Percentiles rank a stretch among this genome's conserved stretches.
Evolutionary conservation across 1,139 yeast genomes (phyloP).

Genomic region (Scheffersomyces lignicola): DNA sequence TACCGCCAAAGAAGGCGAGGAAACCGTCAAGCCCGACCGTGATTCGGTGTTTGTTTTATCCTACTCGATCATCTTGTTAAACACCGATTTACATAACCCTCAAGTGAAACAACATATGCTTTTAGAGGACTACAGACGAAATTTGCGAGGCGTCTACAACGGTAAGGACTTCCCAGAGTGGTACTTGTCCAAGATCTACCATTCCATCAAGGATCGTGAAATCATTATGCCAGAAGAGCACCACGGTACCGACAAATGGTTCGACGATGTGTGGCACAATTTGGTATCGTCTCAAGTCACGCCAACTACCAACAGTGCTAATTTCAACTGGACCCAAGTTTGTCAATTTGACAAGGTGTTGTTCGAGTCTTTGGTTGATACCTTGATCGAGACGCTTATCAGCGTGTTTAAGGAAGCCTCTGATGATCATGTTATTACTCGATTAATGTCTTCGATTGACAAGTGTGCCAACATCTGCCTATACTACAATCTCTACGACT

Average conservation of each 20-base stretch:
- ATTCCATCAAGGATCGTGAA: conserved; percentile 80
- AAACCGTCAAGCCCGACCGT: conserved; percentile 60
- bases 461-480: conserved; percentile 78
- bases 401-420: conserved; percentile 82
- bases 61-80: conserved; percentile 73
- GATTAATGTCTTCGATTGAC: conserved; percentile 85
- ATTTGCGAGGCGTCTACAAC: conserved; percentile 77
- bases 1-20: conserved; percentile 20
- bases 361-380: conserved; percentile 61
- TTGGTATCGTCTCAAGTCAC: conserved; percentile 56
- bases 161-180: conserved; percentile 80
- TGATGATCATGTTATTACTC: conserved; percentile 85
- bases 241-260: conserved; percentile 82
- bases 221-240: conserved; percentile 98
- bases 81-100: conserved; percentile 78
- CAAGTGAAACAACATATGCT: conserved; percentile 87
- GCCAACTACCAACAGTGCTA: conserved; percentile 18
- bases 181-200: conserved; percentile 79
- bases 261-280: conserved; percentile 92
- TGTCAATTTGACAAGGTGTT: conserved; percentile 66
- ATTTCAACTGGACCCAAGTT: conserved; percentile 16
- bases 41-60: conserved; percentile 74
- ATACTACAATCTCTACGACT: conserved; percentile 54
- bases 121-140: conserved; percentile 74
- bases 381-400: conserved; percentile 67